Conservation (phyloP, 306 rosid species). For the Ormosia semicastrata region DNA sequence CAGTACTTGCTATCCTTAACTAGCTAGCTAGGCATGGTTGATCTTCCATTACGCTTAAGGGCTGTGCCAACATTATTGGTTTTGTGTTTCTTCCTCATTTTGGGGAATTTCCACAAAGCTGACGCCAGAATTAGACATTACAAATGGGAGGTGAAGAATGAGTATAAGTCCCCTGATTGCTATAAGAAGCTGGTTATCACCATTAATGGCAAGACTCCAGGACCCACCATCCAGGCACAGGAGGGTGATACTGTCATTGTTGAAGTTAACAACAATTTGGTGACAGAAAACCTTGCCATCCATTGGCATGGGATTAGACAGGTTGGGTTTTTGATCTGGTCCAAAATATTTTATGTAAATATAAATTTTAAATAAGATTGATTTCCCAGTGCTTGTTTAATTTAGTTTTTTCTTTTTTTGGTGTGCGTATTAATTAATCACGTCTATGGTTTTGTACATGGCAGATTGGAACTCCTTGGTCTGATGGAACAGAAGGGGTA, state of each 20-base stretch:
- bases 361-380: not conserved
- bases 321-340: conserved; percentile 32
- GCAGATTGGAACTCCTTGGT: conserved; percentile 92
- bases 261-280: conserved; percentile 60
- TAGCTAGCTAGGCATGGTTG: conserved; percentile 17
- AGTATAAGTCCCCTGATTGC: conserved; percentile 79
- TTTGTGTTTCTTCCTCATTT: conserved; percentile 26
- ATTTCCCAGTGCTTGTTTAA: not conserved
- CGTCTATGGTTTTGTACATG: not conserved
- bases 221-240: conserved; percentile 77
- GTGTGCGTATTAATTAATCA: not conserved
- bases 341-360: not conserved
- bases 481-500: conserved; percentile 91
- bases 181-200: conserved; percentile 68
- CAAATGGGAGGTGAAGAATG: conserved; percentile 75
- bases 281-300: conserved; percentile 73
- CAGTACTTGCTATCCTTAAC: not conserved
- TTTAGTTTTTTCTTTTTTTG: not conserved
- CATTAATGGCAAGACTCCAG: conserved; percentile 72
- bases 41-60: conserved; percentile 9
- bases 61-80: conserved; percentile 18
- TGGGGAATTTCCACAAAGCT: conserved; percentile 19
- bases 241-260: conserved; percentile 78
- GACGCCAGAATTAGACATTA: conserved; percentile 57
- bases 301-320: conserved; percentile 98